A percentile compares a stretch with the other conserved stretches of the same genome.
Evolutionary conservation across 345 rosid genomes (phyloP).

Genomic region (Pugionium cornutum): DNA sequence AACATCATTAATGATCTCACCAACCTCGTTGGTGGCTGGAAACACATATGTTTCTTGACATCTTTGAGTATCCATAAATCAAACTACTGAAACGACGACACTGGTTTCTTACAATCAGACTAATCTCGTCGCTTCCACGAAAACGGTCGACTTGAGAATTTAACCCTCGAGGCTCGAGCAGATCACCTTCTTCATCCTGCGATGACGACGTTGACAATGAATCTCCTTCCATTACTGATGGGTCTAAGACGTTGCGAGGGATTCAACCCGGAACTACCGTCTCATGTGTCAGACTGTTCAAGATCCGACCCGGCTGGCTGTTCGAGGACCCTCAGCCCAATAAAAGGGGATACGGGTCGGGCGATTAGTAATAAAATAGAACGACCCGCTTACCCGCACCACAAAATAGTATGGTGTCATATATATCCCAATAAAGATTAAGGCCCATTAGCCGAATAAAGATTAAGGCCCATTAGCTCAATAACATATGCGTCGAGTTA

Average conservation of each 20-base stretch:
- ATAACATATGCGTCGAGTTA: neutral
- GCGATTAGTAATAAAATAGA: neutral
- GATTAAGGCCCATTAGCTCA: slow-evolving; percentile 19
- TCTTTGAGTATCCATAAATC: too few relatives aligned
- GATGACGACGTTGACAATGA: slow-evolving; percentile 36
- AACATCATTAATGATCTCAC: too few relatives aligned
- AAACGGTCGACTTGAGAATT: slow-evolving; percentile 42
- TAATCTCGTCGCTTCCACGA: slow-evolving; percentile 2
- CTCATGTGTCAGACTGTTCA: slow-evolving; percentile 19
- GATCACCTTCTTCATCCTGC: slow-evolving; percentile 68
- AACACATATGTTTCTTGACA: too few relatives aligned
- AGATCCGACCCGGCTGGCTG: slow-evolving; percentile 28
- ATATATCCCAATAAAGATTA: neutral
- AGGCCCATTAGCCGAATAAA: neutral
- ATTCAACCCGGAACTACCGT: slow-evolving; percentile 26
- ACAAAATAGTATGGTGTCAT: too few relatives aligned
- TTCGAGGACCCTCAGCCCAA: too few relatives aligned
- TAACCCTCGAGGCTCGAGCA: slow-evolving; percentile 49
- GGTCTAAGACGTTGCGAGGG: slow-evolving; percentile 24
- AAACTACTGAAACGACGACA: too few relatives aligned
- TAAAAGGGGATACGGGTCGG: slow-evolving; percentile 5
- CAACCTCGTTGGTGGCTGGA: too few relatives aligned
- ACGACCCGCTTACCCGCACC: neutral
- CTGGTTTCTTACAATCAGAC: too few relatives aligned
- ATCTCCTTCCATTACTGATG: slow-evolving; percentile 50